These are phyloP conservation scores for Echium plantagineum DNA, from an alignment of 257 asterid species.

Conservation along the genomic window DNA sequence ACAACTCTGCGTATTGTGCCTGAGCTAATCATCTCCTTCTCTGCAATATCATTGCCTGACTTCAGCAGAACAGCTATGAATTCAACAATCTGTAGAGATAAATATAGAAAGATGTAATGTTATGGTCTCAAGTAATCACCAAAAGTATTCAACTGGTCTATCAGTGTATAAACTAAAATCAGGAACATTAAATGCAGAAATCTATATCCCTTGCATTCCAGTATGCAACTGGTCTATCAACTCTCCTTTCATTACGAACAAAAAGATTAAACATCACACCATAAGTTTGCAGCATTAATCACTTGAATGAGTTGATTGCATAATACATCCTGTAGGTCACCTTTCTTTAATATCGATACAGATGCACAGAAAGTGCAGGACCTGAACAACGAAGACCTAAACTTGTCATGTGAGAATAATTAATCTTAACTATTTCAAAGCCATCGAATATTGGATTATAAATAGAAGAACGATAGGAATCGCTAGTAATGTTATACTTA, in stretches of 20 bases:
- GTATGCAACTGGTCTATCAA: no score
- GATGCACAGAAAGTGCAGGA: no score
- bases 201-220: neutral
- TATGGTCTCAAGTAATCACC: neutral
- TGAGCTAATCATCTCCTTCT: slow-evolving; percentile 65
- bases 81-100: slow-evolving; percentile 56
- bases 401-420: no score
- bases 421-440: no score
- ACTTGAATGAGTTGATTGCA: neutral
- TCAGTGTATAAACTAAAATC: neutral
- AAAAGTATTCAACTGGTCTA: neutral
- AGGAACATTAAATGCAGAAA: neutral
- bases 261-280: neutral
- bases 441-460: no score
- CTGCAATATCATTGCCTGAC: slow-evolving; percentile 77
- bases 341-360: no score
- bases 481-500: no score
- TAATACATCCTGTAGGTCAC: neutral
- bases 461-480: no score
- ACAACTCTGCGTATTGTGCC: slow-evolving; percentile 71
- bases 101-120: neutral
- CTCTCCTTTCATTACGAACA: neutral
- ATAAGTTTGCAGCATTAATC: neutral
- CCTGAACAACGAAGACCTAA: no score
- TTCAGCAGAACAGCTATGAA: slow-evolving; percentile 76